Base-by-base conservation (phyloP, 2,329 filamentous ascomycete genomes). In the Aureobasidium sp. region DNA sequence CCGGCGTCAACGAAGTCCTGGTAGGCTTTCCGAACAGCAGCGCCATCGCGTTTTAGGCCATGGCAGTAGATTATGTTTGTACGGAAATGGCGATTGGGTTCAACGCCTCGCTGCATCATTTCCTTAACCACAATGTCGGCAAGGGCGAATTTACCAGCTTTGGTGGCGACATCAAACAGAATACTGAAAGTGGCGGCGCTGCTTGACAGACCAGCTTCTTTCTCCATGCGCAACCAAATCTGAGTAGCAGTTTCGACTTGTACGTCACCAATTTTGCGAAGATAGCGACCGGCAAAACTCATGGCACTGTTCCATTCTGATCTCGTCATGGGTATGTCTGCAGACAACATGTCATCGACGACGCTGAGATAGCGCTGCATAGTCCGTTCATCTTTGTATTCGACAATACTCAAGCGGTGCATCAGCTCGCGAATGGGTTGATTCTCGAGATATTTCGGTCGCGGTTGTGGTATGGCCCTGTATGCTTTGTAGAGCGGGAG, bases 161-260 rank as follows among this genome's bases (percentile, higher is more conserved):
- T 95, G 67, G 90, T 84, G 1, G 94, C 91, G 11, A 91, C 83
- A 70, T 97, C 89, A 68, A 96, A 97, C 13, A 99, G 81, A 50
- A 97, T 88, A 70, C 94, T 96, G 74, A 99, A 95, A 0, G 93
- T 96, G n/a, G 91, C 87, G 53, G 85, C 81, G 67, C 88, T 89
- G 39, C 83, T 86, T 66, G 77, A 76, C 15, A 91, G 73, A 1
- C 83, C 81, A 2, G 86, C 86, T 5, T 84, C 77, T 50, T 83
- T 80, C 73, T 99, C 94, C 91, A 97, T 97, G 68, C 94, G 86
- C 66, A 84, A 86, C 92, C 93, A 99, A 29, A 95, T 75, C 52
- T 85, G 82, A 49, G 99, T 78, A 0, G 90, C 86, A 5, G 84
- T 81, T 72, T 89, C 78, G 47, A 90, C 74, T 71, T 91, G 82